Evolutionary conservation across 768 basidiomycete genomes (phyloP).

Genomic region (Lactifluus volemus): DNA sequence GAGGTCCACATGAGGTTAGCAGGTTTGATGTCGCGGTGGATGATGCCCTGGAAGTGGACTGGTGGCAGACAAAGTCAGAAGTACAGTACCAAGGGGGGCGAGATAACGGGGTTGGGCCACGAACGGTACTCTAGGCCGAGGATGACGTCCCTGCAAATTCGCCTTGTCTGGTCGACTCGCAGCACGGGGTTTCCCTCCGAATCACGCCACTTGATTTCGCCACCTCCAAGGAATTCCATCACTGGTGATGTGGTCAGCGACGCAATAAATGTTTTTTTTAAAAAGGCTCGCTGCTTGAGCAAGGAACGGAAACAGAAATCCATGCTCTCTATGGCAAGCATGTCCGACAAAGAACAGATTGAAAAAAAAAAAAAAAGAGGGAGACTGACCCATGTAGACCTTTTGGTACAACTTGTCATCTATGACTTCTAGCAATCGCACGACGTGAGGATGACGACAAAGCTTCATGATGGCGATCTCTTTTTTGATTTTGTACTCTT

Average conservation of each 20-base stretch:
- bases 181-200: slow-evolving; percentile 60
- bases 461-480: slow-evolving; percentile 99
- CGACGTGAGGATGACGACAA: slow-evolving; percentile 81
- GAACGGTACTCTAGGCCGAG: slow-evolving; percentile 91
- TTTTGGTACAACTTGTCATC: slow-evolving; percentile 83
- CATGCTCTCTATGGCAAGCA: background rate
- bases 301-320: background rate
- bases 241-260: slow-evolving; percentile 38
- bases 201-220: slow-evolving; percentile 87
- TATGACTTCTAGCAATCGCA: slow-evolving; percentile 87
- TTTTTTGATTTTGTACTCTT: slow-evolving; percentile 77
- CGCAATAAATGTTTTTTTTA: background rate
- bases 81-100: background rate
- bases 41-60: slow-evolving; percentile 98
- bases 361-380: background rate
- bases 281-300: background rate
- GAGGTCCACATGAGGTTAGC: slow-evolving; percentile 90
- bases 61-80: background rate
- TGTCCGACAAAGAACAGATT: background rate
- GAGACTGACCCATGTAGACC: slow-evolving; percentile 83
- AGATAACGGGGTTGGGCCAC: slow-evolving; percentile 28
- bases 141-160: slow-evolving; percentile 88
- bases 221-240: slow-evolving; percentile 93
- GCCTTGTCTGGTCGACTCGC: slow-evolving; percentile 71
- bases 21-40: slow-evolving; percentile 99